A percentile compares a stretch with the other conserved stretches of the same genome.
Evolutionary conservation across 2,329 filamentous ascomycete genomes (phyloP).

Genomic region (Nemania sp.): DNA sequence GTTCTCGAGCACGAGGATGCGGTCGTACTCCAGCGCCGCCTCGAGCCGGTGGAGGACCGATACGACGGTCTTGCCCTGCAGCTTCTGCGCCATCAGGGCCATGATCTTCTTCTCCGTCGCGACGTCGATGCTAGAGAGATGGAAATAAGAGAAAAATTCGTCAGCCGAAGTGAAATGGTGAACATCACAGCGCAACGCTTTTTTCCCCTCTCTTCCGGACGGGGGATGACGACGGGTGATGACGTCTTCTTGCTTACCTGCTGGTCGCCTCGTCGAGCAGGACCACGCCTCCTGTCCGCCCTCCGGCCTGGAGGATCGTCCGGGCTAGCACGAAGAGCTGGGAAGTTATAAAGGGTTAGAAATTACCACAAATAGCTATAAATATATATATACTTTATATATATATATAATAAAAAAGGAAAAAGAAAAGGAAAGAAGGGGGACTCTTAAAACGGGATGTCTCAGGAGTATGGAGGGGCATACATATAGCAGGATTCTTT

Average conservation of each 20-base stretch:
- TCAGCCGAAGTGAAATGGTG: no score
- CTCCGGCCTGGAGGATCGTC: constrained; percentile 66
- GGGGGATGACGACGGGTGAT: no score
- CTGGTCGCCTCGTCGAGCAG: constrained; percentile 53
- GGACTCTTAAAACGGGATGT: no score
- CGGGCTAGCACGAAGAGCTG: constrained; percentile 49
- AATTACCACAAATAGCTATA: no score
- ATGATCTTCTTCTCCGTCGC: constrained; percentile 25
- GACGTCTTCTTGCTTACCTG: constrained; percentile 17
- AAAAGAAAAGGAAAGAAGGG: no score
- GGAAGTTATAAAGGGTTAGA: no score
- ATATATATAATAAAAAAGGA: no score
- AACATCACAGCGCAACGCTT: no score
- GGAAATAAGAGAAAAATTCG: not conserved
- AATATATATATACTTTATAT: no score
- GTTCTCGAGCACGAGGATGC: constrained; percentile 24
- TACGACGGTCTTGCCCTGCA: constrained; percentile 25
- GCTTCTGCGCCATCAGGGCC: constrained; percentile 18
- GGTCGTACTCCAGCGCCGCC: constrained; percentile 23
- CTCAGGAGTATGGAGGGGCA: no score
- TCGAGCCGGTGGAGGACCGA: constrained; percentile 26
- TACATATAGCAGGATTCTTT: no score
- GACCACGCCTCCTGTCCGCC: constrained; percentile 65
- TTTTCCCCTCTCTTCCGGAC: no score
- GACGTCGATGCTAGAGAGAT: constrained; percentile 19